Evolutionary conservation across 2,329 filamentous ascomycete species (phyloP).

Genomic region (Purpureocillium takamizusanense): DNA sequence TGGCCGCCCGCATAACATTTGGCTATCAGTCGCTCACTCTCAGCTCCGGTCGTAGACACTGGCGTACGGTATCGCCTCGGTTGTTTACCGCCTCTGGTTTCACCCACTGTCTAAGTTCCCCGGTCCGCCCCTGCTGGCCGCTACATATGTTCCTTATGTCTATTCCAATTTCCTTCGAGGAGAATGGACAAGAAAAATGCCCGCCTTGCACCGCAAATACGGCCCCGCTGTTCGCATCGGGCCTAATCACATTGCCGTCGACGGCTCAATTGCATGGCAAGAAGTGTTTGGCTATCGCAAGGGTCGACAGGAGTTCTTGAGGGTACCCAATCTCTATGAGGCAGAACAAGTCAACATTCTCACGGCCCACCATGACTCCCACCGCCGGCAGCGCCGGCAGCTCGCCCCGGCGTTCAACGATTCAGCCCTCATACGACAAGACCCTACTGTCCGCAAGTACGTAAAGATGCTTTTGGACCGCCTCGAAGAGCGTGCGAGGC

Average conservation of each 20-base stretch:
- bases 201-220: slow-evolving; percentile 14
- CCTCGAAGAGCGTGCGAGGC: slow-evolving; percentile 8
- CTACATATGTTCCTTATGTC: slow-evolving; percentile 9
- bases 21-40: no score
- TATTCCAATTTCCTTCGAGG: slow-evolving; percentile 11
- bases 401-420: slow-evolving; percentile 22
- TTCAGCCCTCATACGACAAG: slow-evolving; percentile 19
- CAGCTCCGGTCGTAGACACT: neutral
- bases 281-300: slow-evolving; percentile 18
- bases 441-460: slow-evolving; percentile 16
- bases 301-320: slow-evolving; percentile 6
- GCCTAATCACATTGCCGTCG: slow-evolving; percentile 28
- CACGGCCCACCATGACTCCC: slow-evolving; percentile 7
- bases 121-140: slow-evolving; percentile 14
- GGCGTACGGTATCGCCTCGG: slow-evolving; percentile 4
- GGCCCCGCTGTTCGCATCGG: slow-evolving; percentile 28
- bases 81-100: slow-evolving; percentile 17
- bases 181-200: slow-evolving; percentile 10
- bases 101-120: slow-evolving; percentile 20
- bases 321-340: neutral
- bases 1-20: no score
- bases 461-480: slow-evolving; percentile 15
- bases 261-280: slow-evolving; percentile 21
- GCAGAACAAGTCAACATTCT: slow-evolving; percentile 9
- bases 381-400: slow-evolving; percentile 13